Evolutionary conservation across 208 protist genomes (phyloP), one percentile per base, ranked within the genome.

Genomic region (Leishmania aethiopica): DNA sequence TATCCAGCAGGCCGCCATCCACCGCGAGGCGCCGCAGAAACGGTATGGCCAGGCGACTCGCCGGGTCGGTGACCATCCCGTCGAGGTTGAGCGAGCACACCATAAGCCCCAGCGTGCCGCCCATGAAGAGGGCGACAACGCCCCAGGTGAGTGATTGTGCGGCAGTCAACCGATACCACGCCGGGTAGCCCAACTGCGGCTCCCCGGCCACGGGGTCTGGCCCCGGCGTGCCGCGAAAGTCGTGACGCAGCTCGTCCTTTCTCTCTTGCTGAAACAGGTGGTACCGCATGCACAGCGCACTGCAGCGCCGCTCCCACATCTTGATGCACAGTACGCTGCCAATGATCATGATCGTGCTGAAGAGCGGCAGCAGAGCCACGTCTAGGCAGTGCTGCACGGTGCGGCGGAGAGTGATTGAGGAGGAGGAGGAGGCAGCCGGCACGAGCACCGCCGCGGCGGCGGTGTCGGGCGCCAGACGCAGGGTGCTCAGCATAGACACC

Each of bases 71-170:
- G 47, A 88, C 86, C 70, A 88, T 80, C 22, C 82, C 80, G 53
- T 91, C 88, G 32, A 96, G 77, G 79, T 96, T 96, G 45, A 94
- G 82, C 47, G 84, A 96, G 75, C 62, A 82, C n/a, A 94, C 64
- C 83, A 86, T 89, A 15, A 91, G 72, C 13, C 51, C 71, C 17
- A 91, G 80, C 8, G 86, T 81, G 76, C 89, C 60, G 55, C 67
- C 81, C 40, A 92, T 83, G 78, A 93, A 92, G 55, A 84, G 35
- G 0, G 79, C 53, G 10, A 92, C 86, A n/a, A 88, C 62, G 15
- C 62, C 49, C 84, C 84, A 89, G 45, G 90, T 81, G 3, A 93
- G 51, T 1, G 86, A 81, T 80, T 95, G 89, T 72, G 83, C 70
- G 17, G 90, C 55, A 7, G 91, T 40, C 2, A 70, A 83, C 28